These are phyloP conservation scores for Penicillium dipodomyicola DNA, from an alignment of 495 filamentous ascomycete genomes.

Conservation along the genomic window DNA sequence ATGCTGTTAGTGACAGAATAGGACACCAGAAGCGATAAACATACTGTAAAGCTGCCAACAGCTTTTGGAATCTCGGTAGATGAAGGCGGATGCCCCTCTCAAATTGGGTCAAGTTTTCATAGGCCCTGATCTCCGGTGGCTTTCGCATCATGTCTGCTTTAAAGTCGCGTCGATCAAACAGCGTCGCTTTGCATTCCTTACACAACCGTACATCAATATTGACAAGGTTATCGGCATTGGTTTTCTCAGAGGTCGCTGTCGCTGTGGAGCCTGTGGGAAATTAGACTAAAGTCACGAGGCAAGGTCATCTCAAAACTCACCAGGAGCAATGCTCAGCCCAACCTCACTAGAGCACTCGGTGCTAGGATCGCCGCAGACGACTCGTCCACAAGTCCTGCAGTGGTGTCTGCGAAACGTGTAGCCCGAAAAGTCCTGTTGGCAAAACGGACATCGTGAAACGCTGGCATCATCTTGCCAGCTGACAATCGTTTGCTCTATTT, in stretches of 20 bases:
- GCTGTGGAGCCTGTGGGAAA: constrained; percentile 42
- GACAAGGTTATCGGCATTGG: constrained; percentile 47
- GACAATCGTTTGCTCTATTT: constrained; percentile 85
- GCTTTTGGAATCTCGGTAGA: constrained; percentile 81
- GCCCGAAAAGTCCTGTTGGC: constrained; percentile 86
- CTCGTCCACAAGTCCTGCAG: constrained; percentile 86
- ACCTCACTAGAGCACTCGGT: constrained; percentile 86
- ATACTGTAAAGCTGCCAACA: constrained; percentile 66
- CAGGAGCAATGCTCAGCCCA: constrained; percentile 67
- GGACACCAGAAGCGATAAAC: constrained; percentile 25
- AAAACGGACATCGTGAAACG: constrained; percentile 83
- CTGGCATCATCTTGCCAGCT: constrained; percentile 90
- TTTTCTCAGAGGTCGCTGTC: constrained; percentile 59
- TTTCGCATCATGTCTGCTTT: constrained; percentile 62
- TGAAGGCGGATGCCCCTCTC: constrained; percentile 82
- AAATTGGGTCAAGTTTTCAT: constrained; percentile 85
- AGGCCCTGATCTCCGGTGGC: constrained; percentile 75
- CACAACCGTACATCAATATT: constrained; percentile 86
- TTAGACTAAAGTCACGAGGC: background rate
- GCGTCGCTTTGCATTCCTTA: constrained; percentile 77
- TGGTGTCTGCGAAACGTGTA: constrained; percentile 92
- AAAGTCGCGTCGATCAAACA: constrained; percentile 86
- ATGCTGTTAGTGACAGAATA: background rate
- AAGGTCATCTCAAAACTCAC: constrained; percentile 48
- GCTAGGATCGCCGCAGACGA: constrained; percentile 82